Conservation (phyloP, 1,284 basidiomycete species). For the Xerocomus nothofagi region DNA sequence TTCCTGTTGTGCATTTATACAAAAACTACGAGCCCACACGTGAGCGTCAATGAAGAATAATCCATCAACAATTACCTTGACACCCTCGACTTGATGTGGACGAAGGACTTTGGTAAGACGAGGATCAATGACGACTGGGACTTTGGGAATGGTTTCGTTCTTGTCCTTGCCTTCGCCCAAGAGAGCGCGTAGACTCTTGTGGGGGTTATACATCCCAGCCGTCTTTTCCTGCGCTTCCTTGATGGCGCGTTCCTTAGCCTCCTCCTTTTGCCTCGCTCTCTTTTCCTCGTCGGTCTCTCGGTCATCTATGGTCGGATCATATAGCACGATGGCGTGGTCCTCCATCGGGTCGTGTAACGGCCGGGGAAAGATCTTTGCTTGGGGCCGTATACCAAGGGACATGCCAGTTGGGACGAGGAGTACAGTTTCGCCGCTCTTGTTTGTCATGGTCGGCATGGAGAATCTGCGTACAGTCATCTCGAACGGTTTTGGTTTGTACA, state of each 20-base stretch:
- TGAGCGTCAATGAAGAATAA: slow-evolving; percentile 6
- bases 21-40: slow-evolving; percentile 64
- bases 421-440: slow-evolving; percentile 74
- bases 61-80: slow-evolving; percentile 65
- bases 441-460: slow-evolving; percentile 85
- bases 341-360: slow-evolving; percentile 97
- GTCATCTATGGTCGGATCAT: slow-evolving; percentile 95
- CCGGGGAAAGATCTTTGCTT: slow-evolving; percentile 82
- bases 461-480: slow-evolving; percentile 67
- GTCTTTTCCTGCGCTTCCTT: slow-evolving; percentile 69
- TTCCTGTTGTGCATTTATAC: slow-evolving; percentile 93
- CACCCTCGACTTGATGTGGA: slow-evolving; percentile 98
- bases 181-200: slow-evolving; percentile 86
- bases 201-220: slow-evolving; percentile 79
- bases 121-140: slow-evolving; percentile 97
- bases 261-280: slow-evolving; percentile 68
- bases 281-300: slow-evolving; percentile 84
- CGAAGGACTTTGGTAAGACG: slow-evolving; percentile 83
- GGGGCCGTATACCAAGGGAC: slow-evolving; percentile 86
- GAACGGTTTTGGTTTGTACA: slow-evolving; percentile 83
- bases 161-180: slow-evolving; percentile 77
- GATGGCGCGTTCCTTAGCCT: slow-evolving; percentile 61
- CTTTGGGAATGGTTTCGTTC: slow-evolving; percentile 71
- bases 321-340: slow-evolving; percentile 96
- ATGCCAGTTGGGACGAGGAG: slow-evolving; percentile 65